Evolutionary conservation across 306 rosid species (phyloP).

Genomic region (Medicago truncatula): DNA sequence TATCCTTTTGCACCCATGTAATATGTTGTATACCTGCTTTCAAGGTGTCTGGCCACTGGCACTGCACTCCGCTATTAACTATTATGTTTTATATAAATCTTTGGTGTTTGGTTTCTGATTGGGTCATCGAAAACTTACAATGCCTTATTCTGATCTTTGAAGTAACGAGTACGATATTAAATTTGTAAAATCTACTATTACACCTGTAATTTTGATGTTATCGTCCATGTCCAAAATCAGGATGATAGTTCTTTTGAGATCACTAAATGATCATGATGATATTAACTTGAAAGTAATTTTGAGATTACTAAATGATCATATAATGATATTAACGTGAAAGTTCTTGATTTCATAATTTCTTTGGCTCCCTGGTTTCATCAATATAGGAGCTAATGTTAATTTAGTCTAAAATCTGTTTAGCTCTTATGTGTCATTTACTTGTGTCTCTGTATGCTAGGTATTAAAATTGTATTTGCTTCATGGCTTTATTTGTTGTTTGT

Average conservation of each 20-base stretch:
- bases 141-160: background rate
- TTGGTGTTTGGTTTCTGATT: background rate
- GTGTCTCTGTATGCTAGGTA: background rate
- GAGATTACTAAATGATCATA: background rate
- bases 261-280: background rate
- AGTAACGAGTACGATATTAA: background rate
- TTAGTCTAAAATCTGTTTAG: too few relatives aligned
- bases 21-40: background rate
- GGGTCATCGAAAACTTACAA: background rate
- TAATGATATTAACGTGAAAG: constrained; percentile 1
- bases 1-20: background rate
- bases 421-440: too few relatives aligned
- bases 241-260: background rate
- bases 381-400: too few relatives aligned
- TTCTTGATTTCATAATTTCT: background rate
- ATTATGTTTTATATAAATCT: background rate
- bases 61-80: background rate
- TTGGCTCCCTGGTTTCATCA: too few relatives aligned
- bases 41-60: background rate
- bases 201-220: background rate
- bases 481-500: background rate
- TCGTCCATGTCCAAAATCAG: background rate
- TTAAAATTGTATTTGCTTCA: constrained; percentile 2
- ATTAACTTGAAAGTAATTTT: background rate
- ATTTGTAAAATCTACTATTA: background rate